Evolutionary conservation across 2,329 filamentous ascomycete species (phyloP).

Genomic region (Corynespora cassiicola): DNA sequence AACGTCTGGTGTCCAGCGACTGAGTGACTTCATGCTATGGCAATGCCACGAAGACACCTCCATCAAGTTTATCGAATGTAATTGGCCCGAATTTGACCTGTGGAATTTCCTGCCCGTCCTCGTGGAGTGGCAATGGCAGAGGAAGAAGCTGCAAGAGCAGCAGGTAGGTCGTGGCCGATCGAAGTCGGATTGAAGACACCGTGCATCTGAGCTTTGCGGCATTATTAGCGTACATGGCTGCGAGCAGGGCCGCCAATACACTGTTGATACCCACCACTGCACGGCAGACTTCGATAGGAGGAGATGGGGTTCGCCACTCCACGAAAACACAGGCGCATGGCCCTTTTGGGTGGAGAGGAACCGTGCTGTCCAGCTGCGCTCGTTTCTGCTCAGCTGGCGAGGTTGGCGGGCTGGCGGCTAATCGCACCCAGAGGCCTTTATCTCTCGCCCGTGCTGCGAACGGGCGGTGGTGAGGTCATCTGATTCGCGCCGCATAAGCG

Average conservation of each 20-base stretch:
- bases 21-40: constrained; percentile 99
- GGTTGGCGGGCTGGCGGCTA: constrained; percentile 14
- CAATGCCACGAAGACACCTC: constrained; percentile 93
- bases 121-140: constrained; percentile 81
- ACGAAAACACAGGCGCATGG: constrained; percentile 2
- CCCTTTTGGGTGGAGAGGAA: constrained; percentile 8
- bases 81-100: constrained; percentile 96
- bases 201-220: constrained; percentile 3
- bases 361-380: background rate
- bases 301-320: background rate
- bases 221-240: too few species aligned
- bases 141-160: constrained; percentile 51
- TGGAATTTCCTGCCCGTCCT: constrained; percentile 93
- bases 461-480: constrained; percentile 15
- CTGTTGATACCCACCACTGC: constrained; percentile 24
- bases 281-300: background rate
- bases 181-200: constrained; percentile 29
- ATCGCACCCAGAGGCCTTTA: constrained; percentile 19
- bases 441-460: constrained; percentile 10
- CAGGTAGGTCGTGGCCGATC: constrained; percentile 36
- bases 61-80: constrained; percentile 87
- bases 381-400: constrained; percentile 9
- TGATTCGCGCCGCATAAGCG: constrained; percentile 14
- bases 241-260: too few species aligned
- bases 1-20: constrained; percentile 88